Evolutionary conservation across 2,329 filamentous ascomycete genomes (phyloP), one percentile per base, ranked within the genome.

Genomic region (Penicillium sclerotigenum): DNA sequence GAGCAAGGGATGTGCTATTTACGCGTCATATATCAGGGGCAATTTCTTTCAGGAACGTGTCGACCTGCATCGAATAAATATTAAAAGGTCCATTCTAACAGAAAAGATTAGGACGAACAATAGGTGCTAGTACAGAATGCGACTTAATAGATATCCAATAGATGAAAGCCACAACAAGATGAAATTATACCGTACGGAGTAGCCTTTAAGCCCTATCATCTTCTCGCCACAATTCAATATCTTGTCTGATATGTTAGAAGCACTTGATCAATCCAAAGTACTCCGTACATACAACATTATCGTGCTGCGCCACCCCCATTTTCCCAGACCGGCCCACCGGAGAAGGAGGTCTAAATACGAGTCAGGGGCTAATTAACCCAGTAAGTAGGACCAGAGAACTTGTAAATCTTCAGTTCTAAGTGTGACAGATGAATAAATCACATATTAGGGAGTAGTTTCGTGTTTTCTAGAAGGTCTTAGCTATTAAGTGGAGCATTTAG

Each of bases 401-500:
- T 20, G 13, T 22, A n/a, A 10, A 13, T n/a, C 14, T 8, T 22
- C 18, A 9, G 43, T 47, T 26, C 29, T 51, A 16, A 36, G 8
- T 49, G 26, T 20, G 3, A 9, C 18, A 51, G n/a, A 36, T 5
- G 5, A 18, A 18, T 29, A 47, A 31, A 18, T 33, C 45, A 20
- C 37, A 52, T 20, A n/a, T n/a, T n/a, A n/a, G n/a, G n/a, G n/a
- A n/a, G n/a, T n/a, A n/a, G n/a, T n/a, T n/a, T n/a, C n/a, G n/a
- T n/a, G n/a, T n/a, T n/a, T 59, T 60, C 58, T 56, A 40, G 50
- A 52, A 60, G 51, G 18, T 18, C 52, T 58, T 60, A 48, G 58
- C 56, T 37, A 13, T n/a, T 18, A 26, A 24, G 31, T 37, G 43
- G 49, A 31, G 20, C 16, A 22, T 22, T 4, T 16, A 5, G 16